Evolutionary conservation across 1,139 yeast genomes (phyloP).

Genomic region (Geotrichum reessii): DNA sequence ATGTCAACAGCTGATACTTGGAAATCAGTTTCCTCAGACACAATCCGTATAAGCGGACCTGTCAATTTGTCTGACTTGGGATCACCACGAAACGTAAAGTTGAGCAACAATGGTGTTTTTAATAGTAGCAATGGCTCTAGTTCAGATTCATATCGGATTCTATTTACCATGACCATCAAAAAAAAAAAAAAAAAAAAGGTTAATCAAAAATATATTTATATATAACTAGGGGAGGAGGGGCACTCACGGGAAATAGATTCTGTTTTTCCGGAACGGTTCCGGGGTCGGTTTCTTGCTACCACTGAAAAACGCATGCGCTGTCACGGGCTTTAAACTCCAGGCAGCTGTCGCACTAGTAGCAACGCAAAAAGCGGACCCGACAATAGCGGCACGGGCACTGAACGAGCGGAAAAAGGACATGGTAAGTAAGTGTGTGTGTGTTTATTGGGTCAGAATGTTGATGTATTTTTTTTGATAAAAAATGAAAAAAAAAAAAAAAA

Average conservation of each 20-base stretch:
- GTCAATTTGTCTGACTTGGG: slow-evolving; percentile 58
- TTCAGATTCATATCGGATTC: slow-evolving; percentile 47
- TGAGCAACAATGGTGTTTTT: slow-evolving; percentile 56
- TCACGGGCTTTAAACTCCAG: neutral
- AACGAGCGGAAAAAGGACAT: slow-evolving; percentile 1
- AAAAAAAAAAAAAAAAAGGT: neutral
- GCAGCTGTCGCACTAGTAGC: neutral
- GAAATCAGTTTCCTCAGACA: slow-evolving; percentile 48
- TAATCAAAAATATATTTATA: too few species aligned
- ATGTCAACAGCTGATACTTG: slow-evolving; percentile 61
- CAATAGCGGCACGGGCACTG: neutral
- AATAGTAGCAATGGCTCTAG: slow-evolving; percentile 50
- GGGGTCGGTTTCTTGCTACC: neutral
- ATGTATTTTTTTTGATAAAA: neutral
- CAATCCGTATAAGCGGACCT: slow-evolving; percentile 53
- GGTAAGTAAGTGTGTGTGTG: neutral
- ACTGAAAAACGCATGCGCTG: slow-evolving; percentile 8
- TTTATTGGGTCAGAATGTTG: neutral
- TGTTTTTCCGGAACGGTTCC: slow-evolving; percentile 6
- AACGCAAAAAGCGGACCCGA: slow-evolving; percentile 4
- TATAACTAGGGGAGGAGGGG: too few species aligned
- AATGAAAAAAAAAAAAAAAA: too few species aligned
- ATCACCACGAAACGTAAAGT: slow-evolving; percentile 69
- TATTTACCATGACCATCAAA: neutral
- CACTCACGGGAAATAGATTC: slow-evolving; percentile 17